Percentiles rank a stretch among this genome's conserved stretches.
phyloP scores from a whole-genome alignment of 805 yeast genomes.

The Dipodascopsis tothii region DNA sequence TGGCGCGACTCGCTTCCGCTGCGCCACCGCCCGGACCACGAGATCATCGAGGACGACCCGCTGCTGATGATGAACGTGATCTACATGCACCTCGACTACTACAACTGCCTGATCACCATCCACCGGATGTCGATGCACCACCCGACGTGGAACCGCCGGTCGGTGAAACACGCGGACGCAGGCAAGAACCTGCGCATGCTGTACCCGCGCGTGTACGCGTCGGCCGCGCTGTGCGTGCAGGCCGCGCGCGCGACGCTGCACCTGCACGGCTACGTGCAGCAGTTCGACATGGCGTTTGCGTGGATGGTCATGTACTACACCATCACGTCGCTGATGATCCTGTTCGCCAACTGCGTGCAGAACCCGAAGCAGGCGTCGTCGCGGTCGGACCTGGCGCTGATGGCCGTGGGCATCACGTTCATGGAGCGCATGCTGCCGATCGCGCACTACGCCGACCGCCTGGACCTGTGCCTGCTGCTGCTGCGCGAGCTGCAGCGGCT shows the following conservation, averaged over 20 bases:
- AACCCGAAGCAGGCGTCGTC: conserved; percentile 23
- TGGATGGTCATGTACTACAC: conserved; percentile 15
- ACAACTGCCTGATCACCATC: conserved; percentile 19
- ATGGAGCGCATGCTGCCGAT: conserved; percentile 1
- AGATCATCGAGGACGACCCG: conserved; percentile 15
- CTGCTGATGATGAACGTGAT: conserved; percentile 7
- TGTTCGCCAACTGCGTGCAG: conserved; percentile 22
- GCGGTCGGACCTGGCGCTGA: conserved; percentile 21
- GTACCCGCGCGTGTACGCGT: conserved; percentile 25
- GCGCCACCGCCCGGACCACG: conserved; percentile 23
- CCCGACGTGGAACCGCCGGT: conserved; percentile 13
- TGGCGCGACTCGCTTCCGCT: conserved; percentile 25
- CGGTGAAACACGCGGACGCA: background rate
- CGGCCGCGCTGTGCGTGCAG: conserved; percentile 25
- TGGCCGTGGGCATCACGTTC: conserved; percentile 12
- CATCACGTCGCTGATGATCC: conserved; percentile 14
- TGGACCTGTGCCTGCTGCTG: background rate
- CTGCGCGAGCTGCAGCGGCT: conserved; percentile 1
- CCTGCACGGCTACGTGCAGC: conserved; percentile 15
- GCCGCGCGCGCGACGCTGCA: conserved; percentile 23
- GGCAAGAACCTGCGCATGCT: conserved; percentile 1
- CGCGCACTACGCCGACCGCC: background rate
- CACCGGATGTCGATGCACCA: conserved; percentile 25
- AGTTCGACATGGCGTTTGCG: conserved; percentile 11
- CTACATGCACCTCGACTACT: conserved; percentile 19